Conservation (phyloP, 129 eudicot genomes). For the Sambucus nigra region DNA sequence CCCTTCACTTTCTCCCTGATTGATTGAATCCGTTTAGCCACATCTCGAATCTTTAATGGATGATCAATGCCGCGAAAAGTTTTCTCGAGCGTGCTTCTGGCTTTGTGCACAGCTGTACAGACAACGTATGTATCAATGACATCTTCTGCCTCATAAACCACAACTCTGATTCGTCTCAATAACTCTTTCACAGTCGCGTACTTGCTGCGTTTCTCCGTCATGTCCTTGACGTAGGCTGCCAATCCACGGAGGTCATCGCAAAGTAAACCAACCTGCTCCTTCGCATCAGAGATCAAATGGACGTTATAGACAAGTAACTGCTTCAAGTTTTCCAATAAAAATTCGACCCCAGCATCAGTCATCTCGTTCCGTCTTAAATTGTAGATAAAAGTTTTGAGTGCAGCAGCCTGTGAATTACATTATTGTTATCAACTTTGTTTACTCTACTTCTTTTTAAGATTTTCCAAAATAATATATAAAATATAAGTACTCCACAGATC, state of each 20-base stretch:
- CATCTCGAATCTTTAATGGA: constrained; percentile 20
- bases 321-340: constrained; percentile 43
- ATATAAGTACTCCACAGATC: too few species aligned
- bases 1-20: constrained; percentile 42
- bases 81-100: constrained; percentile 15
- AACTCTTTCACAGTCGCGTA: constrained; percentile 1
- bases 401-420: too few species aligned
- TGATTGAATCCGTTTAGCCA: constrained; percentile 34
- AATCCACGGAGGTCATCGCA: constrained; percentile 33
- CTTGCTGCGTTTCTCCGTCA: constrained; percentile 41
- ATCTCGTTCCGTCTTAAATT: constrained; percentile 10
- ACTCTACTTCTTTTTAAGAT: too few species aligned
- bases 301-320: constrained; percentile 39
- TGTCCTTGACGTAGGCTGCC: constrained; percentile 52
- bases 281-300: constrained; percentile 33
- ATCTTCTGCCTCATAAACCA: not conserved
- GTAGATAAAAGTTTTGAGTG: too few species aligned
- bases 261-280: constrained; percentile 43
- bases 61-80: constrained; percentile 23
- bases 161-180: not conserved
- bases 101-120: not conserved
- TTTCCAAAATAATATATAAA: too few species aligned
- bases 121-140: not conserved
- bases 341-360: constrained; percentile 52
- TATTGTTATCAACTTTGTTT: too few species aligned